Percentiles rank a stretch among this genome's conserved stretches.
These are phyloP conservation scores for Ceratocystis eucalypticola DNA, from an alignment of 2,329 filamentous ascomycete species.

Conservation along the genomic window DNA sequence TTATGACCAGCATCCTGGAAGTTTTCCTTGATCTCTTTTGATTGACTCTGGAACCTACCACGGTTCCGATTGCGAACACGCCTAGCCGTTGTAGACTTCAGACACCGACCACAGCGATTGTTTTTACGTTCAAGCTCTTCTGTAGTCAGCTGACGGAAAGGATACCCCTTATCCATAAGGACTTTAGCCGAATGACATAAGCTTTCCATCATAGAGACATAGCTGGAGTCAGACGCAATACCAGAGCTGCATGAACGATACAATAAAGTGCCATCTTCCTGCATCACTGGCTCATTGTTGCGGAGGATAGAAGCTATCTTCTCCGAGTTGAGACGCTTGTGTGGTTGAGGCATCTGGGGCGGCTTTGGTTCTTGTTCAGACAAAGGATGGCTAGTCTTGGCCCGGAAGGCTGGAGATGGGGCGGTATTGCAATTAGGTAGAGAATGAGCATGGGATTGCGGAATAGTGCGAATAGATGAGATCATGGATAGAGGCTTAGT, in stretches of 20 bases:
- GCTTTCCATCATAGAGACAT: constrained; percentile 3
- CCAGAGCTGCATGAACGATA: neutral
- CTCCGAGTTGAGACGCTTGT: neutral
- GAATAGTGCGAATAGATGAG: neutral
- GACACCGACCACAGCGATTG: constrained; percentile 24
- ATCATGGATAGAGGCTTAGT: neutral
- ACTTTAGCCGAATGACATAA: neutral
- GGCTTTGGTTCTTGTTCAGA: neutral
- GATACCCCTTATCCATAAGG: constrained; percentile 22
- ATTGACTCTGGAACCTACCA: constrained; percentile 7
- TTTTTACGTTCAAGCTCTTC: constrained; percentile 26
- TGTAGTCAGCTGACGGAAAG: constrained; percentile 22
- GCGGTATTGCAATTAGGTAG: neutral
- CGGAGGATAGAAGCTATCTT: neutral
- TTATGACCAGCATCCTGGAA: neutral
- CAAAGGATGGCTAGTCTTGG: neutral
- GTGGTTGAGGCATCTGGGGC: neutral
- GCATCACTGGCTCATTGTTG: neutral
- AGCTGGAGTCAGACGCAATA: neutral
- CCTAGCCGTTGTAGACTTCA: constrained; percentile 17
- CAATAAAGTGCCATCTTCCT: neutral
- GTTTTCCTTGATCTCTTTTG: neutral
- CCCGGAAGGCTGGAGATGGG: neutral
- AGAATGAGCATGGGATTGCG: neutral
- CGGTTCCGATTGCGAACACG: neutral